A percentile compares a stretch with the other conserved stretches of the same genome.
Evolutionary conservation across 139 green algal species (phyloP).

Genomic region (Ulvella scutata): DNA sequence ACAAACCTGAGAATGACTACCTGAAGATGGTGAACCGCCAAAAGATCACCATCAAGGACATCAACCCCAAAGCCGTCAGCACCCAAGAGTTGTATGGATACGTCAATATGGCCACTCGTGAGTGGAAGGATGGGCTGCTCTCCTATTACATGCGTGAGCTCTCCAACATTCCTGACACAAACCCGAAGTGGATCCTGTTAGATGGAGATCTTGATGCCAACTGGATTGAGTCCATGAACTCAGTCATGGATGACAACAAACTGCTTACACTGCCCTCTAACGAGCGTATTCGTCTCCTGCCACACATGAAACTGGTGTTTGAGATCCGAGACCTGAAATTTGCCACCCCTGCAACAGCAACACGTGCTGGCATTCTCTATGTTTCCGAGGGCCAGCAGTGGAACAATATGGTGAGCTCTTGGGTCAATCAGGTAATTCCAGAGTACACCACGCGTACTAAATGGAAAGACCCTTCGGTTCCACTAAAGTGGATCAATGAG

Average conservation of each 20-base stretch:
- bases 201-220: constrained; percentile 77
- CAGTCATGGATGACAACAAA: constrained; percentile 74
- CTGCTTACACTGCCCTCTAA: constrained; percentile 75
- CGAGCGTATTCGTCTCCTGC: constrained; percentile 71
- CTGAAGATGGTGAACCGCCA: constrained; percentile 69
- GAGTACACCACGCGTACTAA: constrained; percentile 62
- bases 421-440: constrained; percentile 27
- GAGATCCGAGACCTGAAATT: constrained; percentile 61
- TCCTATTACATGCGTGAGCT: constrained; percentile 79
- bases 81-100: constrained; percentile 81
- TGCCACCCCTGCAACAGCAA: constrained; percentile 68
- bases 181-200: constrained; percentile 78
- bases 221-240: constrained; percentile 87
- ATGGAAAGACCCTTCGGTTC: constrained; percentile 57
- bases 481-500: constrained; percentile 44
- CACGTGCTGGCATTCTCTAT: constrained; percentile 71
- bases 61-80: constrained; percentile 77
- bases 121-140: constrained; percentile 69
- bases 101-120: constrained; percentile 71
- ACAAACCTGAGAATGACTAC: constrained; percentile 66
- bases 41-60: constrained; percentile 51
- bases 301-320: constrained; percentile 81
- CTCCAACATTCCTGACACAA: constrained; percentile 59
- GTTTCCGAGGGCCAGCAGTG: constrained; percentile 66
- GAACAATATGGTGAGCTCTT: constrained; percentile 60